Base-by-base conservation (phyloP, 106 monocot species). In the Acorus calamus region DNA sequence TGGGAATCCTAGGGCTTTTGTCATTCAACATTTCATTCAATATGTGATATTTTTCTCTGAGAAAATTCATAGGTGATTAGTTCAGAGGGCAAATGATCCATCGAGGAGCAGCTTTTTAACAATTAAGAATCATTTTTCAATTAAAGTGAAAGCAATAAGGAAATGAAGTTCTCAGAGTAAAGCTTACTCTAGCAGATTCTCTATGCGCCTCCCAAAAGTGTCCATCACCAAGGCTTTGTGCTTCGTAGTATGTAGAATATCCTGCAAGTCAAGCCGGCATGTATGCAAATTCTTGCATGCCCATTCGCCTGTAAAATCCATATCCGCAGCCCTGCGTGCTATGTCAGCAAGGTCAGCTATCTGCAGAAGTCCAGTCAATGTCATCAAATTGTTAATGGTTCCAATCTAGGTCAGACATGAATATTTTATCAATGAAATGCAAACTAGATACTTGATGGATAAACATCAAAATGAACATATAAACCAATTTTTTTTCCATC, bases 171-270 rank as follows among this genome's bases (percentile, higher is more conserved):
- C 0, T 3, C 0, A 57, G 42, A 47, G 5, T 7, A 49, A 49
- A 52, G 14, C 73, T 82, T 71, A 82, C 86, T 54, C 68, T 53
- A 81, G 58, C 64, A 79, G 72, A 48, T 65, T 55, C 46, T 57
- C 72, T 47, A 86, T 68, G 42, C 73, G 78, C 44, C 60, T 73
- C 59, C 86, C 86, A 73, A 86, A 86, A 47, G 86, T 79, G 56
- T 82, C 86, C 45, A 86, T 49, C 11, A 86, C 71, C 56, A 86
- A 65, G 58, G 69, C 81, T 69, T 82, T 82, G 11, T 74, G 42
- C 14, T 82, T 55, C 51, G 52, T 78, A 43, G 60, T 11, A 43
- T 66, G 67, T 55, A 86, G 66, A 66, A 86, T 61, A 54, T 76
- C 48, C 50, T 66, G 50, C 57, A 86, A 61, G 55, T 75, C 65